These are phyloP conservation scores for Myxozyma sirexii DNA, from an alignment of 805 yeast genomes.

Conservation along the genomic window DNA sequence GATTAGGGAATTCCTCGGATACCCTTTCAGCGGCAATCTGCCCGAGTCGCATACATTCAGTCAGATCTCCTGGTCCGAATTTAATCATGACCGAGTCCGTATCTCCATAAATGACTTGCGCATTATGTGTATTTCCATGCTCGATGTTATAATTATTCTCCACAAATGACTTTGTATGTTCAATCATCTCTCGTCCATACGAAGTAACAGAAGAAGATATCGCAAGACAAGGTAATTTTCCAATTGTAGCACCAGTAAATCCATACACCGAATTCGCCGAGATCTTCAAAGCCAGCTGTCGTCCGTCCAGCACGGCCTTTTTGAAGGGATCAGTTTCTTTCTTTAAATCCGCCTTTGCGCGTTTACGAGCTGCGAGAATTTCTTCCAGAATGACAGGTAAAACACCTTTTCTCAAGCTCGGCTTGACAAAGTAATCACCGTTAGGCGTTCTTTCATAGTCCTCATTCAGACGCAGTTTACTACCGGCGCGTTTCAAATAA, in stretches of 20 bases:
- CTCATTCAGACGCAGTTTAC: slow-evolving; percentile 62
- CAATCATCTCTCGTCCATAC: slow-evolving; percentile 96
- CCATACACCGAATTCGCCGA: slow-evolving; percentile 99
- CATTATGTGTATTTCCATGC: slow-evolving; percentile 82
- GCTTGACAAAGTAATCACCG: slow-evolving; percentile 85
- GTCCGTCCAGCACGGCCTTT: slow-evolving; percentile 91
- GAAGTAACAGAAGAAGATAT: slow-evolving; percentile 95
- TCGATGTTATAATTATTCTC: slow-evolving; percentile 75
- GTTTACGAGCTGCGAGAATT: slow-evolving; percentile 84
- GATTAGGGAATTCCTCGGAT: slow-evolving; percentile 73
- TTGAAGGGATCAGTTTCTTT: slow-evolving; percentile 94
- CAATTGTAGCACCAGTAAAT: slow-evolving; percentile 98
- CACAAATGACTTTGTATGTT: slow-evolving; percentile 82
- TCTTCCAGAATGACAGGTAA: slow-evolving; percentile 91
- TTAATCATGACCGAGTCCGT: slow-evolving; percentile 99
- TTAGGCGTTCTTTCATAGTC: slow-evolving; percentile 90
- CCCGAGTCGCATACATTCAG: slow-evolving; percentile 86
- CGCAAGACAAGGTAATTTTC: slow-evolving; percentile 93
- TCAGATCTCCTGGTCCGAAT: slow-evolving; percentile 81
- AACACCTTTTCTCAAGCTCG: slow-evolving; percentile 72
- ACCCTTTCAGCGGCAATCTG: slow-evolving; percentile 92
- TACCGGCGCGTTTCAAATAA: slow-evolving; percentile 41
- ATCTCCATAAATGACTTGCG: slow-evolving; percentile 95
- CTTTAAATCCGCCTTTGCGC: slow-evolving; percentile 87
- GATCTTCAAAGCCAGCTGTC: slow-evolving; percentile 93